Percentiles rank a stretch among this genome's conserved stretches.
Conservation (phyloP, 2,329 filamentous ascomycete genomes). For the Aspergillus neotritici region DNA sequence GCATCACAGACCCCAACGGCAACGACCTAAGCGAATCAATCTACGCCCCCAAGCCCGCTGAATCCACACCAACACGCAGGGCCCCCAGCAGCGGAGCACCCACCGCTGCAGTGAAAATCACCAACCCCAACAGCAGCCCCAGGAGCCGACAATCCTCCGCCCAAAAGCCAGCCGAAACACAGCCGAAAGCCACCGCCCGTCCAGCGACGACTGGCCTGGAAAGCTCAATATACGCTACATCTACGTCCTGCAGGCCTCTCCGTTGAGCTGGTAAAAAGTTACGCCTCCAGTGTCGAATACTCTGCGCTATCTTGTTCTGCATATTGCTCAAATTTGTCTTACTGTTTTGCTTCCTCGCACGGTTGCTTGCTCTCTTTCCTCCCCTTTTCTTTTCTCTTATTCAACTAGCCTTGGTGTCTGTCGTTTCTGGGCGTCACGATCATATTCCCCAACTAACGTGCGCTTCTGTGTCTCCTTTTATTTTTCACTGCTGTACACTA, state of each 20-base stretch:
- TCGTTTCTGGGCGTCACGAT: too few relatives aligned
- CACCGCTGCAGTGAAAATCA: neutral
- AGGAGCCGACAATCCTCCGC: conserved; percentile 13
- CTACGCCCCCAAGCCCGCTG: conserved; percentile 6
- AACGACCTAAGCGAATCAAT: conserved; percentile 11
- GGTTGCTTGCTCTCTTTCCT: too few relatives aligned
- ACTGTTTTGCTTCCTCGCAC: too few relatives aligned
- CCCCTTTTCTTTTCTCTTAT: too few relatives aligned
- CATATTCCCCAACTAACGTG: too few relatives aligned
- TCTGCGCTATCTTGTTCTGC: too few relatives aligned
- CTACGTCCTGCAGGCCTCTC: neutral
- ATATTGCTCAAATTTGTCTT: too few relatives aligned
- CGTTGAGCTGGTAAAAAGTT: neutral
- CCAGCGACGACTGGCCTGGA: conserved; percentile 4
- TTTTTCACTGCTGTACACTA: too few relatives aligned
- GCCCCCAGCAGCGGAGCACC: neutral
- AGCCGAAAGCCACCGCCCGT: neutral
- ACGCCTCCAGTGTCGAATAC: neutral
- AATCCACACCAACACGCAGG: neutral
- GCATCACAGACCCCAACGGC: neutral
- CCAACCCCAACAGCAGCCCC: neutral
- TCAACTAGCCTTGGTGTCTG: too few relatives aligned
- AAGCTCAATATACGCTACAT: conserved; percentile 8
- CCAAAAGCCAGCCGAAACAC: neutral
- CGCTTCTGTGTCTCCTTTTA: too few relatives aligned